These are phyloP conservation scores for Vitis labrusca DNA, from an alignment of 164 flowering plant species.

Conservation along the genomic window DNA sequence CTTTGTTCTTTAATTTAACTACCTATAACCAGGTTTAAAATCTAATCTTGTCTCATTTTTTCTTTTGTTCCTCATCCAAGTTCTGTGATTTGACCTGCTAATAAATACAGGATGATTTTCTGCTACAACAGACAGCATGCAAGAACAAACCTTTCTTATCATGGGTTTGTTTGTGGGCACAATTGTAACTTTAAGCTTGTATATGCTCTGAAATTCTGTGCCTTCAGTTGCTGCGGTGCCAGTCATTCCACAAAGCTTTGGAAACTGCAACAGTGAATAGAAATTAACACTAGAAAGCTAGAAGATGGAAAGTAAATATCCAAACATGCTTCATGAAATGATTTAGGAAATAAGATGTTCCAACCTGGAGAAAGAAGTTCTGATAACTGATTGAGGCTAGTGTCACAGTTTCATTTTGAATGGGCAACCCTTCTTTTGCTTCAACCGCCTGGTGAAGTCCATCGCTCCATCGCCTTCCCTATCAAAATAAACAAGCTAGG, in stretches of 20 bases:
- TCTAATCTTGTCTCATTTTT: too few species aligned
- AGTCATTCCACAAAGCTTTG: slow-evolving; percentile 99
- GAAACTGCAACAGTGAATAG: slow-evolving; percentile 56
- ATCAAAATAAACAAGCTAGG: slow-evolving; percentile 3
- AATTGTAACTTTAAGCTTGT: slow-evolving; percentile 95
- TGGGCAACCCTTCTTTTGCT: slow-evolving; percentile 97
- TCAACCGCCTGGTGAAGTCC: slow-evolving; percentile 99
- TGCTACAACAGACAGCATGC: slow-evolving; percentile 3
- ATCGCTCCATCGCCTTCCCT: slow-evolving; percentile 99
- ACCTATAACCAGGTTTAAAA: too few species aligned
- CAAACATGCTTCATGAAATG: slow-evolving; percentile 5
- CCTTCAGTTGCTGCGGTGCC: slow-evolving; percentile 99
- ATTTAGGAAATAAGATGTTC: slow-evolving; percentile 9
- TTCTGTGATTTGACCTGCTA: not conserved
- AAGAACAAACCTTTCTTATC: slow-evolving; percentile 79
- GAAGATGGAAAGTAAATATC: slow-evolving; percentile 2
- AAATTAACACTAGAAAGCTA: slow-evolving; percentile 12
- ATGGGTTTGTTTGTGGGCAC: slow-evolving; percentile 98
- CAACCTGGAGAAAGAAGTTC: slow-evolving; percentile 96
- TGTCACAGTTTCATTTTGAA: slow-evolving; percentile 95
- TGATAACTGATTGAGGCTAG: slow-evolving; percentile 98
- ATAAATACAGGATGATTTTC: not conserved
- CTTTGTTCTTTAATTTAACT: not conserved
- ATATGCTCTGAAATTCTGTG: slow-evolving; percentile 95
- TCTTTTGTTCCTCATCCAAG: not conserved